Conservation (phyloP, 1,284 basidiomycete genomes). For the Volvariella volvacea region DNA sequence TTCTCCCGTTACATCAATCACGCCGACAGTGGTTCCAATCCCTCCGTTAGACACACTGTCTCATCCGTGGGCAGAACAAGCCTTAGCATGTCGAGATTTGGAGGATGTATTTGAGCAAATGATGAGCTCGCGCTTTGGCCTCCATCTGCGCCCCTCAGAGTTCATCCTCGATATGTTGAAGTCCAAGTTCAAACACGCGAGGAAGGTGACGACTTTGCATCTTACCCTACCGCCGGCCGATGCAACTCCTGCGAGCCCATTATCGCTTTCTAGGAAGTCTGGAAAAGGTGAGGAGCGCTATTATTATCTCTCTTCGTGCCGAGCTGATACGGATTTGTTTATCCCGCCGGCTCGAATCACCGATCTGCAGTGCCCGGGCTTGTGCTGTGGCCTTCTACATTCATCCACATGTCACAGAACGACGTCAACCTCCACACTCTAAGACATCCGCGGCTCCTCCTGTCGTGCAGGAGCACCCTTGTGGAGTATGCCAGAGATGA, state of each 20-base stretch:
- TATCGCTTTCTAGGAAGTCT: slow-evolving; percentile 6
- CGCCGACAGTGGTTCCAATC: slow-evolving; percentile 6
- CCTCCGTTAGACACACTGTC: slow-evolving; percentile 2
- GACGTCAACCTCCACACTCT: slow-evolving; percentile 67
- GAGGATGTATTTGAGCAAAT: slow-evolving; percentile 51
- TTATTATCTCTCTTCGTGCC: too few relatives aligned
- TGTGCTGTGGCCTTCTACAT: slow-evolving; percentile 47
- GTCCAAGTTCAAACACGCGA: slow-evolving; percentile 39
- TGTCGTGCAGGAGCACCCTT: slow-evolving; percentile 54
- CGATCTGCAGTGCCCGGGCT: slow-evolving; percentile 39
- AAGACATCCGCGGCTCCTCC: slow-evolving; percentile 54
- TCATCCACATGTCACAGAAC: slow-evolving; percentile 46
- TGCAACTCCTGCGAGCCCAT: slow-evolving; percentile 11
- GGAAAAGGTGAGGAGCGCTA: background rate
- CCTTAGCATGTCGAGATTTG: slow-evolving; percentile 30
- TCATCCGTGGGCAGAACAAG: slow-evolving; percentile 29
- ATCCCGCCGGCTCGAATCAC: too few relatives aligned
- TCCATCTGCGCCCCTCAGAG: slow-evolving; percentile 41
- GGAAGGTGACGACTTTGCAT: slow-evolving; percentile 36
- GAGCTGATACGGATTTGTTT: too few relatives aligned
- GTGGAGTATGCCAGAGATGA: slow-evolving; percentile 39
- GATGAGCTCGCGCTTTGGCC: slow-evolving; percentile 38
- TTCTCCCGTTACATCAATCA: background rate
- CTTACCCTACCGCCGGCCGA: slow-evolving; percentile 49
- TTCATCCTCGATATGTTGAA: slow-evolving; percentile 36